Base-by-base conservation (phyloP, 495 filamentous ascomycete genomes). In the Penicillium simplicissimum region DNA sequence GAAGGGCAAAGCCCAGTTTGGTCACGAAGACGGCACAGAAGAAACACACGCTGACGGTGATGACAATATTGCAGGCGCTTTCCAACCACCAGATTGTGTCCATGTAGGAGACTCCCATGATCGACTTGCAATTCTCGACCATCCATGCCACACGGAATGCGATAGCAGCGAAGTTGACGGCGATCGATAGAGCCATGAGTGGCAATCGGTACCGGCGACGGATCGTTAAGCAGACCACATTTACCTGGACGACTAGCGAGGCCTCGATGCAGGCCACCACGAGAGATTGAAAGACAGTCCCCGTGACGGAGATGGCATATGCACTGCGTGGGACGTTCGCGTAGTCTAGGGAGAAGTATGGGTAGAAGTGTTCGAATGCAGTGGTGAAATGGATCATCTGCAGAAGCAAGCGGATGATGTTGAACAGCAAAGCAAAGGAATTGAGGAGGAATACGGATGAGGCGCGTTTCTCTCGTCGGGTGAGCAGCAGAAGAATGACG, bases 201-300 rank as follows among this genome's bases (percentile, higher is more conserved):
- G 67, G 21, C 25, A 64, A 66, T 38, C 77, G 78, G 49, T 81
- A 80, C 17, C 67, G 65, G 10, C 79, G 47, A 28, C 70, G 76
- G 65, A 87, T 45, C 63, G 80, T 76, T 49, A 74, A 63, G 70
- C 81, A 79, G 61, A 92, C 84, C 14, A 88, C 84, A 48, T 84
- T 81, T 9, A 90, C 82, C 67, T 96, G 93, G n/a, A 93, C 61
- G 19, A 89, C 79, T 14, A 96, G 79, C 3, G 91, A 92, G 0
- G 75, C 56, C 62, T 90, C 79, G 53, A 93, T 81, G 55, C 81
- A 83, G 25, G 85, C 65, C 33, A 87, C 75, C 14, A 92, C 72
- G 1, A 93, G 63, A 13, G 88, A 68, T 21, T 75, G 75, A 33
- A 92, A 64, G 51, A 87, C 70, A 4, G 78, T 78, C 5, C 79